Percentiles rank a stretch among this genome's conserved stretches.
phyloP scores from a whole-genome alignment of 352 stramenopile genomes.

The Pythium dissotocum region DNA sequence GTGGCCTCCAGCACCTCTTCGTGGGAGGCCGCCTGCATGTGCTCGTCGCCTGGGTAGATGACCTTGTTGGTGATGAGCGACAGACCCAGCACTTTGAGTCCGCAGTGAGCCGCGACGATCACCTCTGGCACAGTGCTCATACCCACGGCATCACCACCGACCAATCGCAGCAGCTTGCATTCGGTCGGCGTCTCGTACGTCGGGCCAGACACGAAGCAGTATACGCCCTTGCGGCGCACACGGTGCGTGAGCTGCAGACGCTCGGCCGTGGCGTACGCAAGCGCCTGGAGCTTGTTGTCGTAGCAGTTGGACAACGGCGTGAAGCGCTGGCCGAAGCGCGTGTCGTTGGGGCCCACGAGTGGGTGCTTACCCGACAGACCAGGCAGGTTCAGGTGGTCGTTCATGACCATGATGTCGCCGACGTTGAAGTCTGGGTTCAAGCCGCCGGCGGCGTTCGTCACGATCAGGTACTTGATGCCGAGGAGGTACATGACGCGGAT shows the following conservation, averaged over 20 bases:
- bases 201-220: constrained; percentile 96
- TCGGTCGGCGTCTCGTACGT: constrained; percentile 97
- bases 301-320: constrained; percentile 95
- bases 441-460: constrained; percentile 97
- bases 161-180: constrained; percentile 89
- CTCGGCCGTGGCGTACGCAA: constrained; percentile 81
- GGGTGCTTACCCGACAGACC: constrained; percentile 92
- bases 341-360: constrained; percentile 95
- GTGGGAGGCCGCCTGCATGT: constrained; percentile 83
- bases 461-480: constrained; percentile 93
- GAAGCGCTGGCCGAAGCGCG: constrained; percentile 94
- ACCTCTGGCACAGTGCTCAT: constrained; percentile 97
- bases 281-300: constrained; percentile 82
- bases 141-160: constrained; percentile 93
- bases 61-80: constrained; percentile 96
- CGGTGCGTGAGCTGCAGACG: constrained; percentile 81
- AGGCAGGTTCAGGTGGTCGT: constrained; percentile 96
- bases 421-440: constrained; percentile 94
- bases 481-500: constrained; percentile 95
- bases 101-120: constrained; percentile 94
- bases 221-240: constrained; percentile 87
- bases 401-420: constrained; percentile 97
- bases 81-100: constrained; percentile 94
- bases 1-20: constrained; percentile 93
- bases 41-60: constrained; percentile 82